Conservation (phyloP, 345 rosid genomes). For the Capsella bursapastoris region DNA sequence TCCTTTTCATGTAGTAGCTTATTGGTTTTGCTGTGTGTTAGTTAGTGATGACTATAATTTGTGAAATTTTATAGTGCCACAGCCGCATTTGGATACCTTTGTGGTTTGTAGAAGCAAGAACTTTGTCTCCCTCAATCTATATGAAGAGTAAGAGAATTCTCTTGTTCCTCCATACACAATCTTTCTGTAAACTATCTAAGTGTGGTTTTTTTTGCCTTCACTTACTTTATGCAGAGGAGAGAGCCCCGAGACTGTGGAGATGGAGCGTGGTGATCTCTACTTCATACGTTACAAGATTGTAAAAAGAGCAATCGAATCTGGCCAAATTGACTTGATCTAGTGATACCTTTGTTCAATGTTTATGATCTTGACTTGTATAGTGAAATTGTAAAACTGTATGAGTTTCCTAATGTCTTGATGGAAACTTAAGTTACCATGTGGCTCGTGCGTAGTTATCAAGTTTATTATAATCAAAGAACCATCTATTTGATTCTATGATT, state of each 20-base stretch:
- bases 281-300: slow-evolving; percentile 47
- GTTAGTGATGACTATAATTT: not conserved
- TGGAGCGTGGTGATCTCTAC: slow-evolving; percentile 43
- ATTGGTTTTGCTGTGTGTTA: not conserved
- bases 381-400: not conserved
- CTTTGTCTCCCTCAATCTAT: slow-evolving; percentile 56
- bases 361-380: slow-evolving; percentile 23
- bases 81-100: slow-evolving; percentile 70
- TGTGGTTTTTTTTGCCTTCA: not conserved
- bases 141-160: slow-evolving; percentile 46
- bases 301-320: slow-evolving; percentile 40
- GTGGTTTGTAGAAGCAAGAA: slow-evolving; percentile 66
- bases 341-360: not conserved
- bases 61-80: slow-evolving; percentile 52
- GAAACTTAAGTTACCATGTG: not conserved
- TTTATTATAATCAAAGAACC: no score
- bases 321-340: slow-evolving; percentile 43
- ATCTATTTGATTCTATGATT: no score
- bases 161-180: slow-evolving; percentile 28
- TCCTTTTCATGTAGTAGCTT: not conserved
- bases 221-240: slow-evolving; percentile 1
- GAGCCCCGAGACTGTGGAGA: slow-evolving; percentile 37
- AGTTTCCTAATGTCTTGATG: not conserved
- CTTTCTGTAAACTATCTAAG: slow-evolving; percentile 12
- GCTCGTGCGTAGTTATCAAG: not conserved